Conservation (phyloP, 2,329 filamentous ascomycete genomes). For the Ophiosphaerella narmari region DNA sequence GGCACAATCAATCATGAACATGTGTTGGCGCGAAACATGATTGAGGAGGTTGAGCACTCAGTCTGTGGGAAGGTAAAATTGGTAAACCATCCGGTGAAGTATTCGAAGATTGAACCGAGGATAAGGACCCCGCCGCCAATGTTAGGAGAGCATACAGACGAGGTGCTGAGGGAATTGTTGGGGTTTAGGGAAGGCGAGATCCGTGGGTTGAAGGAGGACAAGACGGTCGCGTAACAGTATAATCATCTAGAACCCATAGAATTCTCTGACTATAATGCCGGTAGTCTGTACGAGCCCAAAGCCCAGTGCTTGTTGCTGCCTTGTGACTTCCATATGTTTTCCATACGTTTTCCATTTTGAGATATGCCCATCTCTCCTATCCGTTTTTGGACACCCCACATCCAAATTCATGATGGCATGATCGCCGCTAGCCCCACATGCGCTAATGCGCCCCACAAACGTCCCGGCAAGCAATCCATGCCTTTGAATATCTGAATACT, state of each 20-base stretch:
- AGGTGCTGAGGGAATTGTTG: conserved; percentile 37
- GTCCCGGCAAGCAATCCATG: neutral
- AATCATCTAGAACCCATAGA: neutral
- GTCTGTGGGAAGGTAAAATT: conserved; percentile 83
- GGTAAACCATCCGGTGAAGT: conserved; percentile 93
- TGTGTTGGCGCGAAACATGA: conserved; percentile 79
- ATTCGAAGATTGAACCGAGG: conserved; percentile 77
- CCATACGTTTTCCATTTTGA: neutral
- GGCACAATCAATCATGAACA: conserved; percentile 82
- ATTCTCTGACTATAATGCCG: too few relatives aligned
- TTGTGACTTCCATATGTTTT: neutral
- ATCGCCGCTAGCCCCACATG: conserved; percentile 3
- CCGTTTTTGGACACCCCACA: neutral
- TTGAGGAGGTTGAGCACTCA: conserved; percentile 81
- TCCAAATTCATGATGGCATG: neutral
- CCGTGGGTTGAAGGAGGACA: conserved; percentile 9
- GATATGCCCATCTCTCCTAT: neutral
- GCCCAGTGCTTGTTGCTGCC: neutral
- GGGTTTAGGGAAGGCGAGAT: conserved; percentile 32
- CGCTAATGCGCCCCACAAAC: conserved; percentile 2
- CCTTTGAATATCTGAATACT: neutral
- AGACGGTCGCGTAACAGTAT: conserved; percentile 15
- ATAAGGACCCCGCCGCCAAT: conserved; percentile 80
- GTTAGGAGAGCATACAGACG: conserved; percentile 58
- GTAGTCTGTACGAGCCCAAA: too few relatives aligned